Evolutionary conservation across 306 rosid genomes (phyloP), one percentile per base, ranked within the genome.

Genomic region (Fragaria nilgerrensis): DNA sequence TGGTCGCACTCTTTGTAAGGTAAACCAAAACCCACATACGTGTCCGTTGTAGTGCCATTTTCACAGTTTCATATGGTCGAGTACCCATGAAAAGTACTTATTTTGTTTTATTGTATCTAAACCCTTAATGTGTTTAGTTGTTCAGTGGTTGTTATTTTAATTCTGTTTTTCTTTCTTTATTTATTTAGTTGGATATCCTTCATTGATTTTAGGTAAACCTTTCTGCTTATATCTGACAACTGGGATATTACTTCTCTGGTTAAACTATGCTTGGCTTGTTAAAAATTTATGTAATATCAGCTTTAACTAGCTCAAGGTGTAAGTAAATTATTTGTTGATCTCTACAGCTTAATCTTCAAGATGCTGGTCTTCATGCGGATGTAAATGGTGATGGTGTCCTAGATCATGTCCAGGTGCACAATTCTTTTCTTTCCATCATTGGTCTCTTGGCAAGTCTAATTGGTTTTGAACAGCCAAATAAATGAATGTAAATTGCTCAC

Each of bases 341-440:
- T 76, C 62, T 6, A 61, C 98, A 96, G 99, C 94, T 96, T 70
- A 97, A 90, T 85, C 99, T 96, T 80, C 97, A 83, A 86, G 98
- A 96, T 70, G 98, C 98, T 62, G 99, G 99, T 82, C 96, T 96
- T 73, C 99, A 96, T 82, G 99, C 99, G 78, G 98, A 96, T 87
- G 81, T 96, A 77, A 96, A 96, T 80, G 98, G 99, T 4, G 99
- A 96, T 62, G 99, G 99, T 80, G 98, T 96, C 78, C 91, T 96
- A 77, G 99, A 96, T 87, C 99, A 96, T 82, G 99, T 96, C 78
- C 98, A 96, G 98, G 99, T 96, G 78, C 78, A 22, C 50, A 29
- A 79, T 56, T 22, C 47, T n/a, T 72, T 77, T 61, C 37, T 75
- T 84, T 77, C 70, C 45, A 61, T 17, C 41, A 48, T 55, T 53